A percentile compares a stretch with the other conserved stretches of the same genome.
Evolutionary conservation across 176 grass and related monocot genomes (phyloP).

Genomic region (Carex scoparia): DNA sequence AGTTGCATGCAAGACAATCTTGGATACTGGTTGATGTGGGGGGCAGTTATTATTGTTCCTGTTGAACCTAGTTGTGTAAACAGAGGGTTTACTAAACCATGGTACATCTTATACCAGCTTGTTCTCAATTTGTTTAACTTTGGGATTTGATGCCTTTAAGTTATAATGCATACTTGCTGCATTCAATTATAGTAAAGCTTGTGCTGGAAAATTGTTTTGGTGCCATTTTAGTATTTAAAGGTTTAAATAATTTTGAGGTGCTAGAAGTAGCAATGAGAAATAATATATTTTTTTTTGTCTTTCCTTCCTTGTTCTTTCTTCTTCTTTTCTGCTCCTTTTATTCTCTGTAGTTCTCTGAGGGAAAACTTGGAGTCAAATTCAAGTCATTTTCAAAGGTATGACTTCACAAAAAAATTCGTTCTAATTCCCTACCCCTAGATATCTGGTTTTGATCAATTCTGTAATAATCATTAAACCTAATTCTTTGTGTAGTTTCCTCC

Average conservation of each 20-base stretch:
- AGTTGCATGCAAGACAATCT: too few species aligned
- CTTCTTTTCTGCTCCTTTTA: neutral
- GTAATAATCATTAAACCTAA: conserved; percentile 9
- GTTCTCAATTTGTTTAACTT: neutral
- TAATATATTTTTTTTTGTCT: neutral
- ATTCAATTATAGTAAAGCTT: neutral
- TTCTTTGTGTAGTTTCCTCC: conserved; percentile 76
- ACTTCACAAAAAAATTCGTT: neutral
- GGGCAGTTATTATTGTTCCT: too few species aligned
- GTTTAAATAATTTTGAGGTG: neutral
- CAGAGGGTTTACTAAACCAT: neutral
- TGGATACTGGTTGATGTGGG: too few species aligned
- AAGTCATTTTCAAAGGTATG: conserved; percentile 95
- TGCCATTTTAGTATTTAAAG: neutral
- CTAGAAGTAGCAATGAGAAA: neutral
- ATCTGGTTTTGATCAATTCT: neutral
- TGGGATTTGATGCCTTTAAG: neutral
- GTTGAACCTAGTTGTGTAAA: too few species aligned
- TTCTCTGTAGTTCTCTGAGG: conserved; percentile 69
- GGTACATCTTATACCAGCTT: neutral
- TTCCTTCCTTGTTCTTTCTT: neutral
- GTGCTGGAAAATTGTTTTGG: neutral
- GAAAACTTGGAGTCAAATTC: conserved; percentile 89
- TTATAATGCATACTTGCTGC: neutral
- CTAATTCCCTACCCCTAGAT: neutral